These are phyloP conservation scores for Boeremia lycopersici DNA, from an alignment of 2,329 filamentous ascomycete genomes.

Conservation along the genomic window DNA sequence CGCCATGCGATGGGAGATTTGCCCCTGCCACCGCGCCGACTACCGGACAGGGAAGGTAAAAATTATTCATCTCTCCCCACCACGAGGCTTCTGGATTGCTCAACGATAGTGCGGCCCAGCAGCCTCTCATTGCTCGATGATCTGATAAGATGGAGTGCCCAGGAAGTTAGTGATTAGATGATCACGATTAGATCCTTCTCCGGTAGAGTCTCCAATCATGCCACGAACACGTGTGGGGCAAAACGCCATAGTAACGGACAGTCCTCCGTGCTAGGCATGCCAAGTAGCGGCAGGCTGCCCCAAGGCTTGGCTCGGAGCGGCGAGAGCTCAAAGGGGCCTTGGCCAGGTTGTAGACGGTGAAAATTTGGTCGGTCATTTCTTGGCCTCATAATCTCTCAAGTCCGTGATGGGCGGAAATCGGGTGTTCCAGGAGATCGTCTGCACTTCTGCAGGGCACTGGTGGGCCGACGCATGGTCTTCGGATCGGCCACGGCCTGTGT, in stretches of 20 bases:
- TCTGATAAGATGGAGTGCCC: constrained; percentile 36
- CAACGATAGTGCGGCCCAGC: constrained; percentile 19
- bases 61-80: constrained; percentile 26
- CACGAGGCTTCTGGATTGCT: constrained; percentile 31
- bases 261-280: constrained; percentile 12
- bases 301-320: constrained; percentile 13
- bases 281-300: constrained; percentile 16
- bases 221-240: constrained; percentile 1
- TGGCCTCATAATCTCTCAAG: constrained; percentile 5
- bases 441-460: constrained; percentile 5
- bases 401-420: not conserved
- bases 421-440: constrained; percentile 11
- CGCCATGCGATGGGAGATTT: constrained; percentile 2
- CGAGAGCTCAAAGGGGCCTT: constrained; percentile 1
- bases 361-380: constrained; percentile 14
- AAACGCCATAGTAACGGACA: constrained; percentile 6
- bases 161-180: constrained; percentile 28
- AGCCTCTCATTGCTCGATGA: constrained; percentile 27
- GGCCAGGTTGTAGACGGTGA: constrained; percentile 8
- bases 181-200: constrained; percentile 29
- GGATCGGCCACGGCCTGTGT: not conserved
- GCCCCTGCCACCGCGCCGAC: constrained; percentile 25
- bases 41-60: constrained; percentile 32
- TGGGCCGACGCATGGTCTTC: not conserved
- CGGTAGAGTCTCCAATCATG: constrained; percentile 12